Base-by-base conservation (phyloP, 345 rosid genomes). In the Eucalyptus cloeziana region DNA sequence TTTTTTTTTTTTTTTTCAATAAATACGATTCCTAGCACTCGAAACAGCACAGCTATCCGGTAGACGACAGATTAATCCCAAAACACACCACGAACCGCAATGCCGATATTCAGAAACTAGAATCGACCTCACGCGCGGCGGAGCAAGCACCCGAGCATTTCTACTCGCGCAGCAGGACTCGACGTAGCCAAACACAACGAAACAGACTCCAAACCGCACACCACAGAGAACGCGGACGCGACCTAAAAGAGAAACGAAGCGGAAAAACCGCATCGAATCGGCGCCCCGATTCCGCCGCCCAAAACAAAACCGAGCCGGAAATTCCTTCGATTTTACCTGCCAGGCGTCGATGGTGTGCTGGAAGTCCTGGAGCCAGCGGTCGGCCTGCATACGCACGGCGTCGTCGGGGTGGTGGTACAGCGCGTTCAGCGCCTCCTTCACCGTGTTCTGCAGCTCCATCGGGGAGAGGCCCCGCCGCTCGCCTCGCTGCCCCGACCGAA, bases 381-480 rank as follows among this genome's bases (percentile, higher is more conserved):
- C 99, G 87, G 99, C 99, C 90, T 96, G 93, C 90, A 92, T 92
- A 83, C 99, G 99, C 50, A 95, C 94, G 86, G 92, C 90, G 90
- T 96, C 99, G 88, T 98, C 99, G 40, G 99, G 99, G 89, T 96
- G 98, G 95, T 96, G 99, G 90, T 98, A 98, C 92, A 98, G 96
- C 86, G 98, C 97, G 92, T 94, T 96, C 93, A 97, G 98, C 94
- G 99, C 99, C 90, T 96, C 97, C 92, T 96, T 97, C 93, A 97
- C 99, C 67, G 97, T 91, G 89, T 93, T 95, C 92, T 98, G 99
- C 40, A 94, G 96, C 95, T 98, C 99, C 98, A 96, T 95, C 85
- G 17, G 44, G 0, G 44, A 43, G 44, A 40, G 40, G 40, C 40
- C 40, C 40, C 40, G 40, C 40, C 40, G 45, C 45, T 7, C 56